These are phyloP conservation scores for Pharnaceum exiguum DNA, from an alignment of 148 eudicot genomes.

Conservation along the genomic window DNA sequence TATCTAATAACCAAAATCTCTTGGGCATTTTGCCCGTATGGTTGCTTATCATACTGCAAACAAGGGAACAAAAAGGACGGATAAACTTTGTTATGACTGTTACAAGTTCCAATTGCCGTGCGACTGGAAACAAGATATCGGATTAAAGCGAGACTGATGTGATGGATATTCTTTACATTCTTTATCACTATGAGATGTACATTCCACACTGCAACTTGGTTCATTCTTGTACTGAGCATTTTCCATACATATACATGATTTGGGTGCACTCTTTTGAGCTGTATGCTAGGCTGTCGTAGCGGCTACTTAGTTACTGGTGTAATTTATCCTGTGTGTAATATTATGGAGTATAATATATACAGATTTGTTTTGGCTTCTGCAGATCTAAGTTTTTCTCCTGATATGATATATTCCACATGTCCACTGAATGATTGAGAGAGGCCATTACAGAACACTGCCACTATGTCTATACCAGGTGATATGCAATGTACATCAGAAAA, in stretches of 20 bases:
- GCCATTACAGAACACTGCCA: slow-evolving; percentile 74
- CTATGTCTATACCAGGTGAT: no score
- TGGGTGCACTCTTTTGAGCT: neutral
- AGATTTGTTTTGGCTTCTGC: slow-evolving; percentile 52
- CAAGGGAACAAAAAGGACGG: no score
- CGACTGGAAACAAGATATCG: neutral
- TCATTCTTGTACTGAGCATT: neutral
- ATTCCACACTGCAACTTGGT: neutral
- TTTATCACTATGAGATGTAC: neutral
- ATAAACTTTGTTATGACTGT: no score
- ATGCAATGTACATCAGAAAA: no score
- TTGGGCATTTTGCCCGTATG: no score
- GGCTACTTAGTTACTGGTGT: neutral
- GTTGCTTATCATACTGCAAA: no score
- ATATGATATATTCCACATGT: no score
- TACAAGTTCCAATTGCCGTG: no score
- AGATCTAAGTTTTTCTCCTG: slow-evolving; percentile 73
- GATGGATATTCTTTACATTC: neutral
- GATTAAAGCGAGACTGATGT: neutral
- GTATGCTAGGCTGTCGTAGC: neutral
- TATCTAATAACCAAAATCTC: slow-evolving; percentile 27
- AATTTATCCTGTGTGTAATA: neutral
- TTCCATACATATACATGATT: neutral
- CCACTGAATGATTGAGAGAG: no score
- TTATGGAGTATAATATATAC: neutral